Evolutionary conservation across 208 protist species (phyloP), one percentile per base, ranked within the genome.

Genomic region (Herpetomonas tarakana): DNA sequence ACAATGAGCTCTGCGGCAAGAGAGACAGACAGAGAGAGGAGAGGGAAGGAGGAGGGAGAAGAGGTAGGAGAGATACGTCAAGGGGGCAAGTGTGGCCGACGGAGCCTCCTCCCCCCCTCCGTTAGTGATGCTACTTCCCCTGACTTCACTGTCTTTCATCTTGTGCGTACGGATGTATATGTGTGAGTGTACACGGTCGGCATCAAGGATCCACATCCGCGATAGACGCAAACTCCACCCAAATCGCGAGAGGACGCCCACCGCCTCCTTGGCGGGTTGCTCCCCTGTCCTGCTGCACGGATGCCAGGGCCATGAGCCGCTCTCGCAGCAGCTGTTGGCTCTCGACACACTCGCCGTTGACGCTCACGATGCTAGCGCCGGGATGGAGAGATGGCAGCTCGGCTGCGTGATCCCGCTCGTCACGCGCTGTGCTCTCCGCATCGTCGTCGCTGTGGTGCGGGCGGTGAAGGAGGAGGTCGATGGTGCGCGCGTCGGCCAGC

Each of bases 261-360:
- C n/a, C n/a, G n/a, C n/a, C n/a, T n/a, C n/a, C n/a, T n/a, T n/a
- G n/a, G n/a, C n/a, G n/a, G n/a, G n/a, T n/a, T n/a, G n/a, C n/a
- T 41, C 35, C 35, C 35, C 35, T 41, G 35, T 14, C 35, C 35
- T 41, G 14, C 14, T 41, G 6, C 35, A 41, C 35, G 14, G 35
- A 18, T n/a, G n/a, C n/a, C n/a, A n/a, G 35, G 9, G 35, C 35
- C 14, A 28, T 49, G 29, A 88, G 55, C 3, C 60, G 62, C 4
- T 25, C 52, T 2, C 77, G 73, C 39, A 84, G 41, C 55, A 76
- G 69, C 16, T 44, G 30, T 0, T 50, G 66, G 22, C 47, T 73
- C 25, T 53, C n/a, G 6, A 88, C 74, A 0, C 31, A 18, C 2
- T 26, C 29, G 26, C 25, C 55, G 27, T 82, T 82, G 18, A 88